Evolutionary conservation across 495 filamentous ascomycete species (phyloP).

Genomic region (Delitschia confertaspora): DNA sequence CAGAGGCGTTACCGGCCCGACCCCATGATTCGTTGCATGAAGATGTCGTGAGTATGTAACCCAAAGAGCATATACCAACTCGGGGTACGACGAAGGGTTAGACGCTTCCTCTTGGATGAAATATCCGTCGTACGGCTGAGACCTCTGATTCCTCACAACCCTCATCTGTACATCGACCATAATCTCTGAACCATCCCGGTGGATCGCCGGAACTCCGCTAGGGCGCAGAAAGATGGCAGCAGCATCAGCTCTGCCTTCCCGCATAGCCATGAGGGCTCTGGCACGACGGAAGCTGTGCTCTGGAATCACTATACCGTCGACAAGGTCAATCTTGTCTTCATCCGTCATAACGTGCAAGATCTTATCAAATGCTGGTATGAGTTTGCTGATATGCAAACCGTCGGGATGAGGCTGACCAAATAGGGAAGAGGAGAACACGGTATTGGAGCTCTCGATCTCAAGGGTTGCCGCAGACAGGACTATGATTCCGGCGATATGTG

Average conservation of each 20-base stretch:
- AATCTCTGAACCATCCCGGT: conserved; percentile 82
- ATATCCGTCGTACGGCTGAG: conserved; percentile 37
- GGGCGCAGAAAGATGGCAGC: conserved; percentile 69
- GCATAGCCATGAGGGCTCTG: conserved; percentile 67
- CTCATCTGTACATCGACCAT: conserved; percentile 93
- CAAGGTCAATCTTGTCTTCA: conserved; percentile 70
- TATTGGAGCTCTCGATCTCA: conserved; percentile 82
- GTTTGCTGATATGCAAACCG: conserved; percentile 63
- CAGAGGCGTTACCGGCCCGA: conserved; percentile 49
- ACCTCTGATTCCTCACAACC: conserved; percentile 78
- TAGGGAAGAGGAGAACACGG: conserved; percentile 82
- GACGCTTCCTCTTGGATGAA: conserved; percentile 42
- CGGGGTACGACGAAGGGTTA: conserved; percentile 37
- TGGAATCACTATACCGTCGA: conserved; percentile 93
- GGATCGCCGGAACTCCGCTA: conserved; percentile 71
- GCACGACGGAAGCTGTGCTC: conserved; percentile 93
- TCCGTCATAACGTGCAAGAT: conserved; percentile 72
- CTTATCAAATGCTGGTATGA: conserved; percentile 82
- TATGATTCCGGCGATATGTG: conserved; percentile 94
- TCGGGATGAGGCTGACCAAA: conserved; percentile 82
- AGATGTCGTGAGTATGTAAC: conserved; percentile 91
- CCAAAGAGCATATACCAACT: conserved; percentile 92
- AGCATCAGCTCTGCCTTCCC: conserved; percentile 69
- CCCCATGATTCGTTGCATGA: conserved; percentile 56
- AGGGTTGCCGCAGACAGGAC: conserved; percentile 70